Evolutionary conservation across 1,139 yeast species (phyloP).

Genomic region (Diutina ranongensis): DNA sequence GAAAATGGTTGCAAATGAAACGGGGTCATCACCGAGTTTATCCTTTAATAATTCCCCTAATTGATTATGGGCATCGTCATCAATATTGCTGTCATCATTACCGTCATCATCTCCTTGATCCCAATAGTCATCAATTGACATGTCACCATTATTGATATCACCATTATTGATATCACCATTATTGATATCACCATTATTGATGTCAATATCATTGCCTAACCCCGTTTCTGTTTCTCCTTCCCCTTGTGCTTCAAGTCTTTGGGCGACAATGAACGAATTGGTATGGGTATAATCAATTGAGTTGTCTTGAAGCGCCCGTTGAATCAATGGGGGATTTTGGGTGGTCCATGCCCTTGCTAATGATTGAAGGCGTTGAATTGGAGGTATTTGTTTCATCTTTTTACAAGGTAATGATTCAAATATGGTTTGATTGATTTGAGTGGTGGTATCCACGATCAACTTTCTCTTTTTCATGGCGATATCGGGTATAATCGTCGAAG

Average conservation of each 20-base stretch:
- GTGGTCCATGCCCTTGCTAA: not conserved
- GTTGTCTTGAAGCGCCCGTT: not conserved
- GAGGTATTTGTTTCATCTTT: no score
- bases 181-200: not conserved
- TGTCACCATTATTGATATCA: not conserved
- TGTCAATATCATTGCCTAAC: not conserved
- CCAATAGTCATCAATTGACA: no score
- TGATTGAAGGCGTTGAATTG: no score
- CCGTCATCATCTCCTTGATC: not conserved
- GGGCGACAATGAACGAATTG: not conserved
- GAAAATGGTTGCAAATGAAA: not conserved
- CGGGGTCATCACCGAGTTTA: not conserved
- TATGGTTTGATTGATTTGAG: no score
- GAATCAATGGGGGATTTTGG: not conserved
- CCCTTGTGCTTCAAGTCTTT: not conserved
- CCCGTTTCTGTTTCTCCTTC: constrained; percentile 2
- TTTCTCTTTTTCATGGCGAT: no score
- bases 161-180: not conserved
- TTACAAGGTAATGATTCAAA: no score
- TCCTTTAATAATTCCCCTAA: not conserved
- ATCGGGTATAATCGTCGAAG: no score
- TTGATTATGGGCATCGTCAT: not conserved
- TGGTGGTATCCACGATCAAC: no score
- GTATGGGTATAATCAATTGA: not conserved
- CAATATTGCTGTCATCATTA: not conserved